phyloP scores from a whole-genome alignment of 768 basidiomycete species.

The Lactarius tabidus region DNA sequence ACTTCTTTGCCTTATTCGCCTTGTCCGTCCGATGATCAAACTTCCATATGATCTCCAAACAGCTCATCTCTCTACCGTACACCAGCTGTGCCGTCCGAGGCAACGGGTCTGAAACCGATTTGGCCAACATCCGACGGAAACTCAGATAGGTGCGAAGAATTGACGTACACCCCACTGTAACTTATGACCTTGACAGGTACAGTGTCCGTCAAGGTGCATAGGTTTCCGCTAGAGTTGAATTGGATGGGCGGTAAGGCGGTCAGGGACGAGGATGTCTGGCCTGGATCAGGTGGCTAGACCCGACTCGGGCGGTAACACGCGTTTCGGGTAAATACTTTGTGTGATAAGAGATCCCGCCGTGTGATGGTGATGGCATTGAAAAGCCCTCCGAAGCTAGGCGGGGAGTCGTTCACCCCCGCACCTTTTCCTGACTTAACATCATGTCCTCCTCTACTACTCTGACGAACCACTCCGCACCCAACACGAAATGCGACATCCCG shows the following conservation, averaged over 20 bases:
- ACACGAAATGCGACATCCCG: slow-evolving; percentile 39
- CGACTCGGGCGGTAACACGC: background rate
- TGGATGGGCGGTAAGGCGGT: background rate
- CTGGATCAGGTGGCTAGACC: background rate
- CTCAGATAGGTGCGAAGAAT: no score
- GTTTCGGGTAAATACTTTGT: background rate
- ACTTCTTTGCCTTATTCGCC: background rate
- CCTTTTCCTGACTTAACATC: background rate
- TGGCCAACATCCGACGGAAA: background rate
- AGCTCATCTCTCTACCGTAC: no score
- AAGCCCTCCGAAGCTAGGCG: background rate
- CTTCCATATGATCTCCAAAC: background rate
- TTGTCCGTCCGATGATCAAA: background rate
- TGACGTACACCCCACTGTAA: background rate
- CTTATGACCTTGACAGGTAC: no score
- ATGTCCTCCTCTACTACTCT: slow-evolving; percentile 11
- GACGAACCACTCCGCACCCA: background rate
- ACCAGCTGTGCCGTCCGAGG: no score
- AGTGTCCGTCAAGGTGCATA: background rate
- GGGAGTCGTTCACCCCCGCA: background rate
- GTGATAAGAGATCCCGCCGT: background rate
- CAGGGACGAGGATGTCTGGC: background rate
- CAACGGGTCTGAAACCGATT: background rate
- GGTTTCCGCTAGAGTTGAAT: background rate
- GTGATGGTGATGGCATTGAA: background rate